Conservation (phyloP, 129 eudicot genomes). For the Logfia minima region DNA sequence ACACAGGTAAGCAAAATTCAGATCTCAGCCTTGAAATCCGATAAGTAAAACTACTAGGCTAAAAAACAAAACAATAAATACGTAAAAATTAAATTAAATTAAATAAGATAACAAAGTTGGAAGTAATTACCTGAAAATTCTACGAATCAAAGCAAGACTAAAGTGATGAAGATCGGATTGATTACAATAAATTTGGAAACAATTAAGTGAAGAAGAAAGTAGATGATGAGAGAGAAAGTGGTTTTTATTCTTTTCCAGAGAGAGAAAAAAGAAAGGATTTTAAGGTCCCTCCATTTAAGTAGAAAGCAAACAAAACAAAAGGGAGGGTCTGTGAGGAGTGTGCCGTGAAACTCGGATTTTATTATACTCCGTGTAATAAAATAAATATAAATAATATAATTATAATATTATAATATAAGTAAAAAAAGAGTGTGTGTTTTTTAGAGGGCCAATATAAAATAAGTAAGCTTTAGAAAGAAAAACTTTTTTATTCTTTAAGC, state of each 20-base stretch:
- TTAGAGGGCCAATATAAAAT: not conserved
- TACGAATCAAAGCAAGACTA: not conserved
- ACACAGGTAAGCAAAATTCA: constrained; percentile 21
- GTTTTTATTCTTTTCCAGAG: constrained; percentile 12
- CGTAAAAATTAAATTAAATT: not conserved
- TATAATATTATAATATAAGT: no score
- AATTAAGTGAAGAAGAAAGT: constrained; percentile 13
- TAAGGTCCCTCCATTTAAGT: constrained; percentile 74
- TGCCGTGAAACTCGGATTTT: constrained; percentile 47
- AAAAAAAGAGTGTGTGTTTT: not conserved
- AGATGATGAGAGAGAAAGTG: constrained; percentile 35
- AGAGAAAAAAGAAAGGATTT: constrained; percentile 30
- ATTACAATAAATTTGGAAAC: constrained; percentile 11
- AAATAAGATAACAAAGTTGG: not conserved
- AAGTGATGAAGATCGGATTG: constrained; percentile 19
- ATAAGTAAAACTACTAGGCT: not conserved
- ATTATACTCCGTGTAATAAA: constrained; percentile 28
- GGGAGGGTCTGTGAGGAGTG: constrained; percentile 40
- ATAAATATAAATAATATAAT: not conserved
- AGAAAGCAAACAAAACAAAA: constrained; percentile 58
- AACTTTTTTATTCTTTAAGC: constrained; percentile 5
- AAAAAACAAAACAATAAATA: not conserved
- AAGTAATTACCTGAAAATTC: constrained; percentile 35
- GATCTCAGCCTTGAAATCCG: constrained; percentile 30
- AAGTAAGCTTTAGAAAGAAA: not conserved